Conservation (phyloP, 495 filamentous ascomycete genomes). For the Neurospora sp. region DNA sequence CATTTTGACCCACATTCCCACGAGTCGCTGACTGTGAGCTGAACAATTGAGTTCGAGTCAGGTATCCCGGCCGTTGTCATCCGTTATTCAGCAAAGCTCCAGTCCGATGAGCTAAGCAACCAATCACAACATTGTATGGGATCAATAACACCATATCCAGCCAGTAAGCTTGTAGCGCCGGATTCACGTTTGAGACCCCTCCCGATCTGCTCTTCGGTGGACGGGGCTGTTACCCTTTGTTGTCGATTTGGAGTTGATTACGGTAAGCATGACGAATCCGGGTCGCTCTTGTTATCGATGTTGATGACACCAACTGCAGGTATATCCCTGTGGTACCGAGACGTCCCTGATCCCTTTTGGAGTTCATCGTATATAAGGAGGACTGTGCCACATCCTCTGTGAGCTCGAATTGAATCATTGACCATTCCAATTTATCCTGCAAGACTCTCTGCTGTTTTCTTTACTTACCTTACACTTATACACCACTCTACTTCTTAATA, state of each 20-base stretch:
- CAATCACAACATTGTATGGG: neutral
- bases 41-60: neutral
- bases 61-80: neutral
- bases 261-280: neutral
- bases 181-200: neutral
- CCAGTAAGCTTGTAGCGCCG: neutral
- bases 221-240: neutral
- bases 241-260: neutral
- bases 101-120: neutral
- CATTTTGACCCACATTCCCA: neutral
- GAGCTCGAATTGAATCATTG: neutral
- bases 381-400: neutral
- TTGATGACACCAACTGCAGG: neutral
- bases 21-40: neutral
- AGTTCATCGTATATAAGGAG: neutral
- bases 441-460: neutral
- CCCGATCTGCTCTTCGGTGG: neutral
- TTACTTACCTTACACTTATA: neutral
- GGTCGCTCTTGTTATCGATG: neutral
- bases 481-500: constrained; percentile 3
- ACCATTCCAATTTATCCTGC: neutral
- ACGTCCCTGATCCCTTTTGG: neutral
- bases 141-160: neutral
- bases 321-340: neutral
- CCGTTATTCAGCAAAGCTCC: constrained; percentile 1